Percentiles rank a stretch among this genome's conserved stretches.
These are phyloP conservation scores for Musa balbisiana DNA, from an alignment of 202 grass and related monocot genomes.

Conservation along the genomic window DNA sequence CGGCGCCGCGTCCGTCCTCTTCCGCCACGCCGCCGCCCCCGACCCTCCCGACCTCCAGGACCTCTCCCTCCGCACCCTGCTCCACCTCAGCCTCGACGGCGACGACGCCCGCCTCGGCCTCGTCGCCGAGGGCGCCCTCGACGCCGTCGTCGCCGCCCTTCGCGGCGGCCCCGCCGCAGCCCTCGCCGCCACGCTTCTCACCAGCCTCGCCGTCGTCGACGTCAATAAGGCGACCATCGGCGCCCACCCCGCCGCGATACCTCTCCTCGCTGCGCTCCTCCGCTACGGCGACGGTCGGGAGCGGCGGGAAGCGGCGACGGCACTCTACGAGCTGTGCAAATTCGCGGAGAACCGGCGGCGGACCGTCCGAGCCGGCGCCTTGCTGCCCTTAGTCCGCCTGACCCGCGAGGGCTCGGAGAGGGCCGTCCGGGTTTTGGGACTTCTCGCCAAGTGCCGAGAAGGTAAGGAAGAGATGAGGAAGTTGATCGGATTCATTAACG, in stretches of 20 bases:
- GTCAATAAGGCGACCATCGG: constrained; percentile 22
- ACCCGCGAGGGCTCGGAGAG: constrained; percentile 64
- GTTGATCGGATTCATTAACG: constrained; percentile 35
- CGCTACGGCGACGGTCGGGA: constrained; percentile 36
- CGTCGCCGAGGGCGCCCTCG: constrained; percentile 69
- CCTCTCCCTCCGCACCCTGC: constrained; percentile 37
- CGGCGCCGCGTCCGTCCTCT: constrained; percentile 47
- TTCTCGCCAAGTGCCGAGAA: constrained; percentile 68
- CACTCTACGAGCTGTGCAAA: constrained; percentile 91
- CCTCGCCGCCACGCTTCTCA: constrained; percentile 13
- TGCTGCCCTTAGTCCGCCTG: constrained; percentile 44
- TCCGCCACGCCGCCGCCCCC: constrained; percentile 42
- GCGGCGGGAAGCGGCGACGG: constrained; percentile 65
- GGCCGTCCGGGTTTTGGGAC: constrained; percentile 69
- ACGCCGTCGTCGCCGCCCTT: constrained; percentile 13
- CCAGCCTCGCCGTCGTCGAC: constrained; percentile 14
- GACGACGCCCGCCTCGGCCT: constrained; percentile 75
- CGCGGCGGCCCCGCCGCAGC: constrained; percentile 4
- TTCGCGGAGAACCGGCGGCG: constrained; percentile 68
- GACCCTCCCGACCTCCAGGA: constrained; percentile 36
- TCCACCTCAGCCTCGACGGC: constrained; percentile 72
- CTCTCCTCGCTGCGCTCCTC: constrained; percentile 22
- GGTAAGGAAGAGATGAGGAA: constrained; percentile 59
- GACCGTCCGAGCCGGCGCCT: constrained; percentile 44
- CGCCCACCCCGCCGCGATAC: constrained; percentile 13